Conservation (phyloP, 1,284 basidiomycete genomes). For the Ceratobasidium sp. region DNA sequence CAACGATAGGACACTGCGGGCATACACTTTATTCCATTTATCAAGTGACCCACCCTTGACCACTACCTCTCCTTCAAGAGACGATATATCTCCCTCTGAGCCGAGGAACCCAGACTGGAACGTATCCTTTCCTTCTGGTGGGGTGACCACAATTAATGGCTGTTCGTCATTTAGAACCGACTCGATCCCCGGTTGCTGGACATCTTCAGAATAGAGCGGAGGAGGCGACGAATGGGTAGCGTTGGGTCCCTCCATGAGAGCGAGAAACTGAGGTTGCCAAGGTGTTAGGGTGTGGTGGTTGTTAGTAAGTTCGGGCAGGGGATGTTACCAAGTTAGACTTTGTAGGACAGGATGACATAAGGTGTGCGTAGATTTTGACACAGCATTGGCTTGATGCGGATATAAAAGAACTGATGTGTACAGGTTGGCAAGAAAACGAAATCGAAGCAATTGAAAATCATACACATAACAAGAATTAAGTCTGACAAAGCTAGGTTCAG, state of each 20-base stretch:
- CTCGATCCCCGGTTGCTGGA: constrained; percentile 16
- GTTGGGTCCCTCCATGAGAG: constrained; percentile 23
- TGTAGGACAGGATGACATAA: constrained; percentile 37
- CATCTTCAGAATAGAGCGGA: constrained; percentile 32
- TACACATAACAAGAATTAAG: background rate
- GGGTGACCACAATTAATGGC: constrained; percentile 49
- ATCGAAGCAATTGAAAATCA: background rate
- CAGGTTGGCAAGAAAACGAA: no score
- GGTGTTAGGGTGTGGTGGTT: background rate
- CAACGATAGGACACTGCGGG: constrained; percentile 45
- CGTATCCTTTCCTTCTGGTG: constrained; percentile 66
- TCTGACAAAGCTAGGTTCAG: background rate
- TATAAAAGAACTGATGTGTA: background rate
- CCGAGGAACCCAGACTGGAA: constrained; percentile 84
- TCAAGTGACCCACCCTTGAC: constrained; percentile 68
- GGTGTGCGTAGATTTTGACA: background rate
- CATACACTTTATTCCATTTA: constrained; percentile 74
- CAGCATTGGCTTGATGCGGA: constrained; percentile 3
- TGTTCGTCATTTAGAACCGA: constrained; percentile 10
- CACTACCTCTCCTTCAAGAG: constrained; percentile 82
- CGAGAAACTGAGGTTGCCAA: background rate
- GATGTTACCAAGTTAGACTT: background rate
- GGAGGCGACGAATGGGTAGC: constrained; percentile 19
- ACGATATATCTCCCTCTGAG: constrained; percentile 76
- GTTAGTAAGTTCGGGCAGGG: constrained; percentile 21